Percentiles rank a stretch among this genome's conserved stretches.
These are phyloP conservation scores for Phytophthora pluvialis DNA, from an alignment of 352 stramenopile genomes.

Conservation along the genomic window DNA sequence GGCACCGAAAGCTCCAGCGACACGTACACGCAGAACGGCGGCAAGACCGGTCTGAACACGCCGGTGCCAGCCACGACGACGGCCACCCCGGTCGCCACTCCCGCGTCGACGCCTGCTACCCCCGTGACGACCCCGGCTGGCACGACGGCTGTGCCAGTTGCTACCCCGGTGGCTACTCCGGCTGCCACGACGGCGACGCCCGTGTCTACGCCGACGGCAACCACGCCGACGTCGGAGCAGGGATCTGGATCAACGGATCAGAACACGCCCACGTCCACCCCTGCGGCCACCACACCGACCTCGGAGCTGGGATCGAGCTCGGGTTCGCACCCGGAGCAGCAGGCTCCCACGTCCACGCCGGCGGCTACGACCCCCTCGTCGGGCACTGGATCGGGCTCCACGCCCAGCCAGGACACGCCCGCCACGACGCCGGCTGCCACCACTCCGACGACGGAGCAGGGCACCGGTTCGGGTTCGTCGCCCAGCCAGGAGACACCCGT, in stretches of 20 bases:
- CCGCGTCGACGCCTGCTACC: constrained; percentile 5
- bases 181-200: constrained; percentile 5
- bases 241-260: not conserved
- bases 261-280: not conserved
- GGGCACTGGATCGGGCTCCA: constrained; percentile 1
- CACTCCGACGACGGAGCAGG: not conserved
- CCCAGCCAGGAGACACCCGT: constrained; percentile 9
- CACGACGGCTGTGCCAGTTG: constrained; percentile 1
- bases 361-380: constrained; percentile 13
- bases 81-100: constrained; percentile 1
- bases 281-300: constrained; percentile 6
- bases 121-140: constrained; percentile 14
- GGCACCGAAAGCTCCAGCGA: constrained; percentile 12
- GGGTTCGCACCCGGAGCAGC: constrained; percentile 7
- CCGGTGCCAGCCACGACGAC: constrained; percentile 17
- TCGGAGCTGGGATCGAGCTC: constrained; percentile 13
- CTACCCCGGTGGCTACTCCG: constrained; percentile 3
- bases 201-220: constrained; percentile 5
- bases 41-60: constrained; percentile 26
- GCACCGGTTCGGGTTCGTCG: constrained; percentile 10
- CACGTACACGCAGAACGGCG: constrained; percentile 26
- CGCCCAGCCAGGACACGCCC: constrained; percentile 5
- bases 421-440: not conserved
- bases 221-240: constrained; percentile 1
- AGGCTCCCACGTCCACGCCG: constrained; percentile 20